Base-by-base conservation (phyloP, 768 basidiomycete species). In the Hericium coralloides region DNA sequence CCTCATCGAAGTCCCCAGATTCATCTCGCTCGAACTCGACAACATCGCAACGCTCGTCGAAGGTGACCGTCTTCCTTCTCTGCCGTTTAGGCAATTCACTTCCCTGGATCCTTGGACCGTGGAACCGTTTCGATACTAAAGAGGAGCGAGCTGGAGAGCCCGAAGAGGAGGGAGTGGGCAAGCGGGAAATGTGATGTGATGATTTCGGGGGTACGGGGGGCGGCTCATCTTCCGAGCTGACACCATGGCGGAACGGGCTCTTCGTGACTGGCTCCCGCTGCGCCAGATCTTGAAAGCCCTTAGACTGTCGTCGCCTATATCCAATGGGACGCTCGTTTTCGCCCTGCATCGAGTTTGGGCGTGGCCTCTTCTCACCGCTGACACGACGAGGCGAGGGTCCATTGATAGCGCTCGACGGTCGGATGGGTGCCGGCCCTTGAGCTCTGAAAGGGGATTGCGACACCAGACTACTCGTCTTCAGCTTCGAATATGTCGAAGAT, bases 371-470 rank as follows among this genome's bases (percentile, higher is more conserved):
- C 72, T 90, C 89, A 20, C 86, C 87, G 45, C 87, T 89, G 26
- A 85, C 84, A 4, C 79, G 78, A 47, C 78, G 74, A 71, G 75
- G 52, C 61, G 72, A 55, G 59, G 64, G 54, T 59, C 60, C 26
- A 72, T 76, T 62, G 72, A 72, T 1, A 18, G 66, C 61, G 18
- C 75, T 69, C 39, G 65, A 60, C 39, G n/a, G 77, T 18, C 57
- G 70, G 4, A 56, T 38, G 15, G 59, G 61, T 2, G 52, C 12
- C 3, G 78, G 69, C 36, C 81, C 74, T 59, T 83, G 81, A 2
- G 80, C 81, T 64, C 87, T 88, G 74, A 93, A 93, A 10, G 90
- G 90, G 12, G 91, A 93, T 63, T 91, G 91, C 26, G 86, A 84
- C 17, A 93, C 91, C 56, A 92, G 83, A 66, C 86, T 84, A 67